Evolutionary conservation across 2,329 filamentous ascomycete species (phyloP), one percentile per base, ranked within the genome.

Genomic region (Neoarthrinium moseri): DNA sequence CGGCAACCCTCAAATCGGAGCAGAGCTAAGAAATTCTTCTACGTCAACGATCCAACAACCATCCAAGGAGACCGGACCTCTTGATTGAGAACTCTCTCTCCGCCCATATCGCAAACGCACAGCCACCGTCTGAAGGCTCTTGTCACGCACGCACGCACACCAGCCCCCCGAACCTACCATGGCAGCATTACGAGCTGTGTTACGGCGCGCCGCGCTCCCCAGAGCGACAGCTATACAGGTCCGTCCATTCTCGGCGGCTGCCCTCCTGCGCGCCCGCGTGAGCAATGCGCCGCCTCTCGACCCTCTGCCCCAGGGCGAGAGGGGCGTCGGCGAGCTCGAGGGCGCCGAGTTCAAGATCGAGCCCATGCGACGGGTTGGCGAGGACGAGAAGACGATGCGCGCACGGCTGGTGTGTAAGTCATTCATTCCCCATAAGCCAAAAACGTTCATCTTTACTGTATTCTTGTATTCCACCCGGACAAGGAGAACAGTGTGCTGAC

Each of bases 321-420:
- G 95, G 50, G 83, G 75, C 35, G 88, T 94, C 58, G 91, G 90
- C 62, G 90, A 96, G 75, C 83, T 96, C 61, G 84, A 95, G 65
- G 90, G 90, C 55, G 88, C 86, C 52, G 80, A 81, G 48, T 96
- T 97, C 72, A 87, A 83, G 65, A 84, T 97, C 60, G 89, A 95
- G 75, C 94, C 94, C n/a, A 70, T 97, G 55, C 83, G 87, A 50
- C 81, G 94, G 41, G 80, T 79, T 7, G 91, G 91, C 59, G 94
- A 99, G 70, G 88, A 94, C 70, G 73, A 80, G 37, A 78, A 81
- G 56, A 99, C 92, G 27, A 96, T 87, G 83, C 84, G 92, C 57
- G 91, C 94, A 32, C 84, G 94, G 54, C 81, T 99, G 62, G 75
- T 83, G 20, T 82, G 79, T 83, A 66, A 24, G 85, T 79, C 60